Conservation (phyloP, 1,284 basidiomycete genomes). For the Cryptococcus maquisensis region DNA sequence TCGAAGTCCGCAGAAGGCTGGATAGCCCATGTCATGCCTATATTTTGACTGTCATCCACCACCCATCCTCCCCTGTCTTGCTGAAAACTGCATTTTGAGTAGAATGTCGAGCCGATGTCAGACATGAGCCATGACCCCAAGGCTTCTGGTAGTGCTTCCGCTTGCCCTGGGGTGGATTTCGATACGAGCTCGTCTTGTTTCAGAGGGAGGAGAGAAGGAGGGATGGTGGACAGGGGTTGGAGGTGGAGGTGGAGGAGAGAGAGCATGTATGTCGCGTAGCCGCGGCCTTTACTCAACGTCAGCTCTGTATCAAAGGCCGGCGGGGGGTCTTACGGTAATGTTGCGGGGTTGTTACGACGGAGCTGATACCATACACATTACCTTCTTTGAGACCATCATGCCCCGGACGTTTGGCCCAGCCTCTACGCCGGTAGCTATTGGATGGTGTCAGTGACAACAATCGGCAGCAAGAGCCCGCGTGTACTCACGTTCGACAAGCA, state of each 20-base stretch:
- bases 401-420: constrained; percentile 19
- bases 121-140: constrained; percentile 33
- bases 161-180: not conserved
- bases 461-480: not conserved
- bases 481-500: constrained; percentile 30
- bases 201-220: not conserved
- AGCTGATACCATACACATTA: constrained; percentile 30
- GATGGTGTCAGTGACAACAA: not conserved
- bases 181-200: constrained; percentile 13
- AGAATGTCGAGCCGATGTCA: constrained; percentile 34
- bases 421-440: constrained; percentile 19
- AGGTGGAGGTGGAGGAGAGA: constrained; percentile 27
- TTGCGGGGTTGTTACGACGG: constrained; percentile 29
- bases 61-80: constrained; percentile 14
- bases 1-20: not conserved
- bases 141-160: constrained; percentile 8
- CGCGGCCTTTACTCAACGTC: constrained; percentile 17
- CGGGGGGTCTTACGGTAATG: constrained; percentile 23
- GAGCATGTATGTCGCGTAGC: constrained; percentile 34
- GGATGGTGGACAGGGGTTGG: not conserved
- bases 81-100: constrained; percentile 21
- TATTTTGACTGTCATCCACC: not conserved
- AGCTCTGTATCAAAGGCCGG: not conserved
- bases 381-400: constrained; percentile 15
- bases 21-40: not conserved